A percentile compares a stretch with the other conserved stretches of the same genome.
phyloP scores from a whole-genome alignment of 1,139 yeast species.

The Geotrichum citri-aurantii region DNA sequence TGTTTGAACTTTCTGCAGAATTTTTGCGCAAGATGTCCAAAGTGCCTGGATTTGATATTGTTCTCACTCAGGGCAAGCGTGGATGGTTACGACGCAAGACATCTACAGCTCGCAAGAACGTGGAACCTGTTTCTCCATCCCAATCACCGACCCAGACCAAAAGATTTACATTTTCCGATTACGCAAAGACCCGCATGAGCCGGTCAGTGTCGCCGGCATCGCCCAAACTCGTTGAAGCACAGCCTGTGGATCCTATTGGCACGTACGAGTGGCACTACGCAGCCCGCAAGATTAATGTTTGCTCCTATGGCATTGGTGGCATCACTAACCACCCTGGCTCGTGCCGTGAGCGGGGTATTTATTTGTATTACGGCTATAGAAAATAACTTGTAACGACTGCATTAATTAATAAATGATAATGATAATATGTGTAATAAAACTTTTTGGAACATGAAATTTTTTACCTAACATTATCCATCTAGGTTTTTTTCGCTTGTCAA shows the following conservation, averaged over 20 bases:
- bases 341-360: conserved; percentile 34
- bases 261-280: conserved; percentile 31
- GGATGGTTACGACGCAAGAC: conserved; percentile 50
- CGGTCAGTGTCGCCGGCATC: conserved; percentile 13
- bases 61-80: conserved; percentile 67
- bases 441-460: too few relatives aligned
- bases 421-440: background rate
- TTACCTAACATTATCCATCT: too few relatives aligned
- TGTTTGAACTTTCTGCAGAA: conserved; percentile 39
- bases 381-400: conserved; percentile 7
- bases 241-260: conserved; percentile 20
- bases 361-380: conserved; percentile 34
- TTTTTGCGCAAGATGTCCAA: conserved; percentile 28
- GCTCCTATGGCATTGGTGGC: conserved; percentile 35
- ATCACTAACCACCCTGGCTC: conserved; percentile 26
- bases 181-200: conserved; percentile 25
- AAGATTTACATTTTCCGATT: conserved; percentile 28
- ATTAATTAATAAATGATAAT: background rate
- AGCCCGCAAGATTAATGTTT: conserved; percentile 33
- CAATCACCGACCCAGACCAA: conserved; percentile 18
- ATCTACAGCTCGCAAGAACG: background rate
- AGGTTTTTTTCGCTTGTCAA: too few relatives aligned
- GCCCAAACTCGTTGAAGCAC: conserved; percentile 4
- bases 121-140: conserved; percentile 7
- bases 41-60: conserved; percentile 38